These are phyloP conservation scores for Cokeromyces recurvatus DNA, from an alignment of 371 early-diverging fungal species.

Conservation along the genomic window DNA sequence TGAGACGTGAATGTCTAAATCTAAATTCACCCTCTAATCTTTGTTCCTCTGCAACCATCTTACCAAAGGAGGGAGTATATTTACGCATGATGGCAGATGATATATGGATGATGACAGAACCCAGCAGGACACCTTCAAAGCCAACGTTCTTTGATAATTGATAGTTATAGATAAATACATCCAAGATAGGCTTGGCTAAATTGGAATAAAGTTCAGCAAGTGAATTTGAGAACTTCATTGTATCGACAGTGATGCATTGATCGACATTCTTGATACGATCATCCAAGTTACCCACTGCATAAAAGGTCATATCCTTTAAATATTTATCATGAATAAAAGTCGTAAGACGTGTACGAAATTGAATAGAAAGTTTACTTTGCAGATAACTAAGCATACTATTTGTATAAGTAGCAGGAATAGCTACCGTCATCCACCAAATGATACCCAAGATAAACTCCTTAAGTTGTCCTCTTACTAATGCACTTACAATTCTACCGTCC, in stretches of 20 bases:
- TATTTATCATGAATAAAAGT: slow-evolving; percentile 80
- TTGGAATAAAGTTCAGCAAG: slow-evolving; percentile 78
- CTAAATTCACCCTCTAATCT: slow-evolving; percentile 85
- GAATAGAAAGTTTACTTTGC: slow-evolving; percentile 79
- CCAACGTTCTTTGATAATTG: slow-evolving; percentile 81
- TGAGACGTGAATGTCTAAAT: slow-evolving; percentile 79
- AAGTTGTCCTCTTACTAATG: slow-evolving; percentile 75
- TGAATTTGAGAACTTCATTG: slow-evolving; percentile 79
- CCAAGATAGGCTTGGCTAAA: slow-evolving; percentile 83
- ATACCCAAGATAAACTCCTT: slow-evolving; percentile 78
- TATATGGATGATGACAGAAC: slow-evolving; percentile 66
- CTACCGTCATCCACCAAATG: slow-evolving; percentile 87
- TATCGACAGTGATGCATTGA: slow-evolving; percentile 87
- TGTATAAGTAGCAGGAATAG: slow-evolving; percentile 94
- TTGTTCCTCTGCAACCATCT: slow-evolving; percentile 80
- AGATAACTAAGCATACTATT: slow-evolving; percentile 89
- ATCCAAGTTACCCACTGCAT: slow-evolving; percentile 79
- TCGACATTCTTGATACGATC: slow-evolving; percentile 86
- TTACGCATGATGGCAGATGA: slow-evolving; percentile 71
- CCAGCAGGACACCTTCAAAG: slow-evolving; percentile 64
- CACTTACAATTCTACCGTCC: slow-evolving; percentile 90
- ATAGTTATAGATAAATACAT: slow-evolving; percentile 81
- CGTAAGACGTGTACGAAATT: slow-evolving; percentile 85
- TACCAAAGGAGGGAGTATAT: slow-evolving; percentile 87
- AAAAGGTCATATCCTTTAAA: slow-evolving; percentile 81